Conservation (phyloP, 2,329 filamentous ascomycete species). For the Aspergillus awamori region DNA sequence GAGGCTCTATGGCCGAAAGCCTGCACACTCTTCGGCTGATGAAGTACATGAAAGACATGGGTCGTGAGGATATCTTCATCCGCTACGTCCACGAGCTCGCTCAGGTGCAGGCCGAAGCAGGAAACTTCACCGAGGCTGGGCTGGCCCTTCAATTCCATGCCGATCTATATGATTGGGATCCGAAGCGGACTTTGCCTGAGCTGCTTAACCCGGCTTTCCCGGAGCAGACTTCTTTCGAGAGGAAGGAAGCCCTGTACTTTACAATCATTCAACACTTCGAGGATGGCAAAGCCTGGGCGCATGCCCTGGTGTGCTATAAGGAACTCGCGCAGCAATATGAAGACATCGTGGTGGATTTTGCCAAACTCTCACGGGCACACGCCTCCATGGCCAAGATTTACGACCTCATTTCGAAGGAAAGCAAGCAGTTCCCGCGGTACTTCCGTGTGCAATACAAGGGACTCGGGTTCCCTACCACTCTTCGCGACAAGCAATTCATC, state of each 20-base stretch:
- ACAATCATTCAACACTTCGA: constrained; percentile 95
- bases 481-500: constrained; percentile 90
- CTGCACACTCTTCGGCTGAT: constrained; percentile 88
- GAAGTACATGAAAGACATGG: constrained; percentile 96
- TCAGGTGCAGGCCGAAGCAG: constrained; percentile 70
- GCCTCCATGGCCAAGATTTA: constrained; percentile 91
- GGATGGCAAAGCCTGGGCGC: constrained; percentile 90
- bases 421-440: constrained; percentile 77
- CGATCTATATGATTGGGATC: constrained; percentile 90
- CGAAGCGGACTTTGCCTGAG: constrained; percentile 65
- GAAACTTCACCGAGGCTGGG: constrained; percentile 84
- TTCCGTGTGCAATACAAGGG: constrained; percentile 91
- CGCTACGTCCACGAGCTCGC: constrained; percentile 93
- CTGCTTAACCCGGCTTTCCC: constrained; percentile 76
- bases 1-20: constrained; percentile 72
- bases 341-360: constrained; percentile 83
- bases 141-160: constrained; percentile 87
- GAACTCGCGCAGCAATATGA: constrained; percentile 93
- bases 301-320: constrained; percentile 82
- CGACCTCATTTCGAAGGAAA: constrained; percentile 81
- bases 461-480: constrained; percentile 76
- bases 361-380: constrained; percentile 85
- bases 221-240: constrained; percentile 83
- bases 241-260: constrained; percentile 90
- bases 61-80: constrained; percentile 95